phyloP scores from a whole-genome alignment of 805 yeast species.

The Zygotorulaspora florentina region DNA sequence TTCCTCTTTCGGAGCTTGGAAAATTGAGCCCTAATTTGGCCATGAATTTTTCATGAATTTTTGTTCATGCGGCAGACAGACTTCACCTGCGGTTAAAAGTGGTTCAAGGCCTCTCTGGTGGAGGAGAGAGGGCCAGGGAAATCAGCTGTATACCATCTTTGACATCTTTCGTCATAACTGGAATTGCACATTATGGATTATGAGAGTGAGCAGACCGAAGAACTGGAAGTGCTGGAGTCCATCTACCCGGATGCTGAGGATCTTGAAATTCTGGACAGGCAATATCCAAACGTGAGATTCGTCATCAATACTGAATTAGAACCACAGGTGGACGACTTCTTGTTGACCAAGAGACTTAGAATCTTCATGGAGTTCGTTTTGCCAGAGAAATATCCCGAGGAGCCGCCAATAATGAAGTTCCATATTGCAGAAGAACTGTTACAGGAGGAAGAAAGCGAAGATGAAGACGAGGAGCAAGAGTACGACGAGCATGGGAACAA shows the following conservation, averaged over 20 bases:
- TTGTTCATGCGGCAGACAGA: no score
- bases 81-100: no score
- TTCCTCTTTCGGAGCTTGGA: no score
- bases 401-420: constrained; percentile 55
- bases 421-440: constrained; percentile 32
- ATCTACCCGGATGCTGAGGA: constrained; percentile 98
- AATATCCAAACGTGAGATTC: constrained; percentile 42
- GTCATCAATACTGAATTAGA: constrained; percentile 57
- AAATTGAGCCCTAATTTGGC: no score
- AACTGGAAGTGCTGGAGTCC: constrained; percentile 81
- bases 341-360: constrained; percentile 52
- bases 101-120: no score
- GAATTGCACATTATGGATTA: constrained; percentile 52
- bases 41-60: no score
- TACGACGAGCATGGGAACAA: constrained; percentile 47
- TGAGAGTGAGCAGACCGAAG: constrained; percentile 81
- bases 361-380: constrained; percentile 59
- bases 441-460: constrained; percentile 38
- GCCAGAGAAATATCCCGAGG: constrained; percentile 81
- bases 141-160: no score
- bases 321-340: constrained; percentile 13
- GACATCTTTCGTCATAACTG: no score
- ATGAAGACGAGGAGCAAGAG: constrained; percentile 35
- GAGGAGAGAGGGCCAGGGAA: no score
- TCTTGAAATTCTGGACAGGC: constrained; percentile 41